Evolutionary conservation across 805 yeast species (phyloP).

Genomic region (Candida multigemmis): DNA sequence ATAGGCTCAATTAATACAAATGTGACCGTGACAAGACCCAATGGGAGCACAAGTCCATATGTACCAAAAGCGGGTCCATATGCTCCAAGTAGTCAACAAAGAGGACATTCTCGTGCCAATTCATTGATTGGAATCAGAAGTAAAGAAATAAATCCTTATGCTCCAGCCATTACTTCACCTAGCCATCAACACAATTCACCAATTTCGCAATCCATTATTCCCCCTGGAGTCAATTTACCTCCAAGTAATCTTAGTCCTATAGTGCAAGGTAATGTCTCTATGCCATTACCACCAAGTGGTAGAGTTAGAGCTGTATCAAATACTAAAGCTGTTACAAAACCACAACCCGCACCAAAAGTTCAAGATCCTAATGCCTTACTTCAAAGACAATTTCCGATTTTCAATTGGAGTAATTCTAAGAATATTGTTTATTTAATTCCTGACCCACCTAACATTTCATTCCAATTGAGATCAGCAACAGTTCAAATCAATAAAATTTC

Average conservation of each 20-base stretch:
- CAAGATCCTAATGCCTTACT: constrained; percentile 47
- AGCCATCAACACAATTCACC: constrained; percentile 3
- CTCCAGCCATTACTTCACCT: constrained; percentile 17
- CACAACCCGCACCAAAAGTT: constrained; percentile 15
- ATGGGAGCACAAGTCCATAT: constrained; percentile 23
- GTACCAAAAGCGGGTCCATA: constrained; percentile 37
- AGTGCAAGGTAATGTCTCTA: constrained; percentile 5
- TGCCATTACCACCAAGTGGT: constrained; percentile 8
- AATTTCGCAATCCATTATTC: not conserved
- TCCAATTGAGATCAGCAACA: constrained; percentile 13
- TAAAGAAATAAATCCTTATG: constrained; percentile 33
- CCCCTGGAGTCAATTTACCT: constrained; percentile 1
- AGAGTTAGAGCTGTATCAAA: constrained; percentile 17
- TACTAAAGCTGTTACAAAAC: constrained; percentile 5
- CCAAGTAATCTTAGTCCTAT: not conserved
- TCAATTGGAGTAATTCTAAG: constrained; percentile 45
- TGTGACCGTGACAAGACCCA: constrained; percentile 10
- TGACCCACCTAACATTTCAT: constrained; percentile 3
- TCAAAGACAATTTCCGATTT: constrained; percentile 65
- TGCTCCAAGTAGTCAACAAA: constrained; percentile 25
- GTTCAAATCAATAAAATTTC: constrained; percentile 24
- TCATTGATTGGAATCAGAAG: constrained; percentile 31
- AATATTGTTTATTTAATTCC: constrained; percentile 21
- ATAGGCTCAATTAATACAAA: constrained; percentile 21
- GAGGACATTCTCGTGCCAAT: constrained; percentile 30